phyloP scores from a whole-genome alignment of 768 basidiomycete species.

The Lactarius deliciosus region DNA sequence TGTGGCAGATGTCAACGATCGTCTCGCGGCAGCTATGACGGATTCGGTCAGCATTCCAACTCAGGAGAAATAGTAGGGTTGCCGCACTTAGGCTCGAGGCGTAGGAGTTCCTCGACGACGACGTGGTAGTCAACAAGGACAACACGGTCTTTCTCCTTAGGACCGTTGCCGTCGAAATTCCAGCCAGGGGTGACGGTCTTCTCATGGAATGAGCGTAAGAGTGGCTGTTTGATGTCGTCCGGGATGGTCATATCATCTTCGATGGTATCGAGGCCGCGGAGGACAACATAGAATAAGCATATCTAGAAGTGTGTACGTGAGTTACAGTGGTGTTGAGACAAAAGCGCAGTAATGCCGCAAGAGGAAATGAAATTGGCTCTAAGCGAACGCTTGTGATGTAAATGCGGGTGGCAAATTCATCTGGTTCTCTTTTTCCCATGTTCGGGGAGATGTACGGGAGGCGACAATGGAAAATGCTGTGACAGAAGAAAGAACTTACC shows the following conservation, averaged over 20 bases:
- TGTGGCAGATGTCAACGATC: slow-evolving; percentile 78
- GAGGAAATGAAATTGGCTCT: not conserved
- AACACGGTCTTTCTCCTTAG: slow-evolving; percentile 84
- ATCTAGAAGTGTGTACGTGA: slow-evolving; percentile 51
- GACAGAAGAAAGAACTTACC: slow-evolving; percentile 49
- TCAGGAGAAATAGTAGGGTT: slow-evolving; percentile 13
- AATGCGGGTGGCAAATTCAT: not conserved
- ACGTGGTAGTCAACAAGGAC: slow-evolving; percentile 81
- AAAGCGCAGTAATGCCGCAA: not conserved
- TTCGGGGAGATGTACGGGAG: not conserved
- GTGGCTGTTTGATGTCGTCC: slow-evolving; percentile 79
- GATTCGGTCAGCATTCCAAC: not conserved
- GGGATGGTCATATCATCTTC: slow-evolving; percentile 98
- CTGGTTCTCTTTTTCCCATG: not conserved
- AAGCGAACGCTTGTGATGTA: not conserved
- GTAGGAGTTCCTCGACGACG: slow-evolving; percentile 77
- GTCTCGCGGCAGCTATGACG: slow-evolving; percentile 62
- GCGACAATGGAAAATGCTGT: not conserved
- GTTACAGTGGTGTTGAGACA: slow-evolving; percentile 8
- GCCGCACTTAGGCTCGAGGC: slow-evolving; percentile 60
- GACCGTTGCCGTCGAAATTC: slow-evolving; percentile 79
- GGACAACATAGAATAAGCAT: slow-evolving; percentile 91
- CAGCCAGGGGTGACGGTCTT: slow-evolving; percentile 81
- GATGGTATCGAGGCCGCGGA: slow-evolving; percentile 93
- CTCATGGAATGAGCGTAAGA: slow-evolving; percentile 80